These are phyloP conservation scores for Leccinum sublutescens DNA, from an alignment of 768 basidiomycete species.

Conservation along the genomic window DNA sequence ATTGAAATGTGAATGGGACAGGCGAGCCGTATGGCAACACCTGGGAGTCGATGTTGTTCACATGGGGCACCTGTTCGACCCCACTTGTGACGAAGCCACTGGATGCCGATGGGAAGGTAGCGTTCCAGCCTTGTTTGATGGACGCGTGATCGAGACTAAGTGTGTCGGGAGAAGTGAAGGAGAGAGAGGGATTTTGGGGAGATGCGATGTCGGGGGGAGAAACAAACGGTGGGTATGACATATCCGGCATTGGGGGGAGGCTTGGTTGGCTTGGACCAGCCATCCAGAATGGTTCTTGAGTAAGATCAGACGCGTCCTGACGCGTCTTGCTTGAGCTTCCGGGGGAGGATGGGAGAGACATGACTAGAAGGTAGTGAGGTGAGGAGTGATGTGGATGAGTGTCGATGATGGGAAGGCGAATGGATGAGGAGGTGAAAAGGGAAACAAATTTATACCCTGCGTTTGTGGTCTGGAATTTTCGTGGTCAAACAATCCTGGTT, in stretches of 20 bases:
- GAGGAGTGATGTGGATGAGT: not conserved
- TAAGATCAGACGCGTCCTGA: not conserved
- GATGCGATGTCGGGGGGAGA: not conserved
- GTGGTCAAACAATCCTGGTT: not conserved
- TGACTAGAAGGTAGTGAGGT: not conserved
- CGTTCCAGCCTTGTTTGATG: not conserved
- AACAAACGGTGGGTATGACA: not conserved
- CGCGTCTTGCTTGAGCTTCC: not conserved
- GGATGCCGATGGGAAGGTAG: no score
- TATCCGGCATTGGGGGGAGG: not conserved
- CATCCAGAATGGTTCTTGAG: no score
- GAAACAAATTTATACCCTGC: not conserved
- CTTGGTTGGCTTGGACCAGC: not conserved
- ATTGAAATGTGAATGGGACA: not conserved
- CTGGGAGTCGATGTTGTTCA: not conserved
- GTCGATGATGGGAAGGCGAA: not conserved
- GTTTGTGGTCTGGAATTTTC: not conserved
- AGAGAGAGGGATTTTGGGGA: no score
- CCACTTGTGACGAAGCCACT: not conserved
- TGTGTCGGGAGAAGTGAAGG: not conserved
- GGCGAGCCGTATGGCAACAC: not conserved
- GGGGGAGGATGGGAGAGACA: not conserved
- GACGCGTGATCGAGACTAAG: not conserved
- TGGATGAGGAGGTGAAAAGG: no score
- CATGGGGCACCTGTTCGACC: not conserved